A percentile compares a stretch with the other conserved stretches of the same genome.
Evolutionary conservation across 2,329 filamentous ascomycete species (phyloP).

Genomic region (Cordyceps fumosorosea): DNA sequence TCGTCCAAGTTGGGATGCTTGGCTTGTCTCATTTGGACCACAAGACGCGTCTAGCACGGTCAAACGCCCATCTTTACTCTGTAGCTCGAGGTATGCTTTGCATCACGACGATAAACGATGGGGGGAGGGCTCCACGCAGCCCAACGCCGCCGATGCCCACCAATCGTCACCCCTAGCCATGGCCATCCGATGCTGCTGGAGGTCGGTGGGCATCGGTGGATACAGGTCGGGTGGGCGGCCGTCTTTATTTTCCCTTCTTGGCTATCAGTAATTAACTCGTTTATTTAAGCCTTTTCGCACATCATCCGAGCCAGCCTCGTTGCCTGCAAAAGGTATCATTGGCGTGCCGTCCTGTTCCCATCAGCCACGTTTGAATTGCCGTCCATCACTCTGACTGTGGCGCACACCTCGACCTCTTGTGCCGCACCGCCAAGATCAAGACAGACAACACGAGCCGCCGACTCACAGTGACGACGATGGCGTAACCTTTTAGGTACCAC

Average conservation of each 20-base stretch:
- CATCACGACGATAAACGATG: not conserved
- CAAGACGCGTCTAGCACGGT: not conserved
- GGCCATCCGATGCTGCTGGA: constrained; percentile 23
- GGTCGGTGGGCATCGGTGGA: not conserved
- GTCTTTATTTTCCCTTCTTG: not conserved
- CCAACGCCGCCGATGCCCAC: constrained; percentile 1
- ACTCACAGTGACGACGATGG: not conserved
- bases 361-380: not conserved
- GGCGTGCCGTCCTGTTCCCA: not conserved
- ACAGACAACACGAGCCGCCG: not conserved
- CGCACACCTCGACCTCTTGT: not conserved
- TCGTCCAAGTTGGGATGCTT: not conserved
- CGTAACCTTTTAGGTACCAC: not conserved
- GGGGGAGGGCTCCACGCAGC: constrained; percentile 1
- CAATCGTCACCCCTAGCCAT: constrained; percentile 4
- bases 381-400: not conserved
- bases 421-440: not conserved
- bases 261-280: not conserved
- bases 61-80: not conserved
- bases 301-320: not conserved
- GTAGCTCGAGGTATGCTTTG: not conserved
- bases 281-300: no score
- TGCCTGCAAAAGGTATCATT: not conserved
- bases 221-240: not conserved
- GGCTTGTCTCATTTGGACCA: not conserved